A percentile compares a stretch with the other conserved stretches of the same genome.
These are phyloP conservation scores for Wickerhamiella azymoides DNA, from an alignment of 805 yeast genomes.

Conservation along the genomic window DNA sequence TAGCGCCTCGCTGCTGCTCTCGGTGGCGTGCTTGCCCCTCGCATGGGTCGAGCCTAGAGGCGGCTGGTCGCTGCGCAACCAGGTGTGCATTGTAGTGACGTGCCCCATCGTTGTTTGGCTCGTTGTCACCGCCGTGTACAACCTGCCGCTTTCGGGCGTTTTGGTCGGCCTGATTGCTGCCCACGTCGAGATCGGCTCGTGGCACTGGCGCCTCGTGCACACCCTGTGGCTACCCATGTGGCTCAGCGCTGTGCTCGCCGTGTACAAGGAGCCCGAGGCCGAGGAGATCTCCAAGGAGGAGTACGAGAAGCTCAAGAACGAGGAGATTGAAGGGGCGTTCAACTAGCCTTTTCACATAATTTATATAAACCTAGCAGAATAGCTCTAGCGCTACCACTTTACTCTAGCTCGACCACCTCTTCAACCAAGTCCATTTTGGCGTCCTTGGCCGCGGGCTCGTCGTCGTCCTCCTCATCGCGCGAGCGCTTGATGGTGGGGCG, in stretches of 20 bases:
- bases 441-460: not conserved
- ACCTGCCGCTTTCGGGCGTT: slow-evolving; percentile 28
- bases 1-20: slow-evolving; percentile 60
- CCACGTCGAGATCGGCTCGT: slow-evolving; percentile 57
- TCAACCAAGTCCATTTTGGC: slow-evolving; percentile 8
- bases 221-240: slow-evolving; percentile 79
- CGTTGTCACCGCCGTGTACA: slow-evolving; percentile 24
- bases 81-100: slow-evolving; percentile 22
- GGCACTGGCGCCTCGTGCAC: slow-evolving; percentile 71
- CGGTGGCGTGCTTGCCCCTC: slow-evolving; percentile 62
- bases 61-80: slow-evolving; percentile 11
- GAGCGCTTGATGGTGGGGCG: slow-evolving; percentile 13
- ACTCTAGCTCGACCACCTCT: slow-evolving; percentile 3
- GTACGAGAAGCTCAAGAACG: slow-evolving; percentile 3
- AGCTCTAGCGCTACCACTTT: not conserved
- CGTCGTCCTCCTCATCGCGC: slow-evolving; percentile 11
- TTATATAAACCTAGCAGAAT: not conserved
- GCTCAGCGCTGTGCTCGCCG: slow-evolving; percentile 28
- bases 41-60: slow-evolving; percentile 37
- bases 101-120: slow-evolving; percentile 35
- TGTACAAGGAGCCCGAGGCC: not conserved
- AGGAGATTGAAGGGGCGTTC: slow-evolving; percentile 1
- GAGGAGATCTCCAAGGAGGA: slow-evolving; percentile 6
- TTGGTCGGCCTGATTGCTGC: slow-evolving; percentile 43
- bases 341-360: not conserved